A percentile compares a stretch with the other conserved stretches of the same genome.
Evolutionary conservation across 106 monocot species (phyloP).

Genomic region (Cymbidium sinense): DNA sequence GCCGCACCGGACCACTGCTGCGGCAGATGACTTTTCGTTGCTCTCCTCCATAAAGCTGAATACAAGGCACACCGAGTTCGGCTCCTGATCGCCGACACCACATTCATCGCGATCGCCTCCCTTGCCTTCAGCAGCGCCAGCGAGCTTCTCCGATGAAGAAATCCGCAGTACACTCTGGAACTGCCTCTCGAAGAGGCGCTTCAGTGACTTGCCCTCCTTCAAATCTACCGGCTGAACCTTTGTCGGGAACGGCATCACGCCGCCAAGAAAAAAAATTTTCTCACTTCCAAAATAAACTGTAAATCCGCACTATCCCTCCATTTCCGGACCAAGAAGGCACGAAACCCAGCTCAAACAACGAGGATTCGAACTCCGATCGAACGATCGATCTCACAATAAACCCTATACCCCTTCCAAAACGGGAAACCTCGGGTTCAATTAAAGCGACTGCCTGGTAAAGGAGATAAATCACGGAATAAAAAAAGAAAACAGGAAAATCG

Average conservation of each 20-base stretch:
- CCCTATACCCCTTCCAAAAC: not conserved
- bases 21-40: constrained; percentile 22
- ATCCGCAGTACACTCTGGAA: constrained; percentile 23
- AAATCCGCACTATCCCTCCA: not conserved
- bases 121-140: constrained; percentile 7
- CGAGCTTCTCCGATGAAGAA: constrained; percentile 25
- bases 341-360: not conserved
- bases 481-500: not conserved
- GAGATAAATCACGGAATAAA: constrained; percentile 4
- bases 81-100: constrained; percentile 39
- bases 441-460: not conserved
- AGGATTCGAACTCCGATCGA: constrained; percentile 5
- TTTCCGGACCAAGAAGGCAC: constrained; percentile 1
- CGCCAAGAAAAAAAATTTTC: not conserved
- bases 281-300: constrained; percentile 1
- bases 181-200: constrained; percentile 64
- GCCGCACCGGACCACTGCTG: constrained; percentile 16
- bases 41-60: constrained; percentile 75
- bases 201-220: constrained; percentile 35
- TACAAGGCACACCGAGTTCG: constrained; percentile 77
- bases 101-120: constrained; percentile 17
- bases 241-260: constrained; percentile 22
- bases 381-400: not conserved
- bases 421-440: constrained; percentile 1
- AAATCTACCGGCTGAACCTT: constrained; percentile 54